Evolutionary conservation across 2,329 filamentous ascomycete species (phyloP).

Genomic region (Botryotinia narcissicola): DNA sequence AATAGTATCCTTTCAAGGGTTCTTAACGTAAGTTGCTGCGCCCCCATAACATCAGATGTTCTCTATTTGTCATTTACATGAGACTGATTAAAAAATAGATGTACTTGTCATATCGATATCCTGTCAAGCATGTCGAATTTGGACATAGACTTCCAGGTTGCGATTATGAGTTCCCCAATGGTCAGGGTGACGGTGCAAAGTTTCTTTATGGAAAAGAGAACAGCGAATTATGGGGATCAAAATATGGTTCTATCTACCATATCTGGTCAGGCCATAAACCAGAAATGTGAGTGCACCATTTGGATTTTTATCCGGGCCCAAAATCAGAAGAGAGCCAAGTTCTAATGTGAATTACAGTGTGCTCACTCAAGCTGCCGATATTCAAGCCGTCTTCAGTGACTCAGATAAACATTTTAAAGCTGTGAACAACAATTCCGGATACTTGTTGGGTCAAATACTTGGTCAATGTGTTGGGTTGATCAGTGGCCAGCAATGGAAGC

Average conservation of each 20-base stretch:
- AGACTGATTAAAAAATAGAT: conserved; percentile 3
- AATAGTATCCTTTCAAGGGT: conserved; percentile 1
- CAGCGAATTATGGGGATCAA: conserved; percentile 37
- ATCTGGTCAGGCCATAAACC: conserved; percentile 41
- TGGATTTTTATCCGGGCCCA: not conserved
- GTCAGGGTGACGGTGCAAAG: conserved; percentile 44
- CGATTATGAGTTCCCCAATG: conserved; percentile 41
- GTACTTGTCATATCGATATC: conserved; percentile 12
- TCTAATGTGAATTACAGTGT: conserved; percentile 35
- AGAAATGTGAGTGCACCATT: conserved; percentile 41
- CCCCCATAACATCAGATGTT: not conserved
- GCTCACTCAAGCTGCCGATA: conserved; percentile 39
- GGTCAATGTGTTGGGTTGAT: conserved; percentile 46
- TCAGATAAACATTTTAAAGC: conserved; percentile 47
- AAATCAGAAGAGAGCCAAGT: not conserved
- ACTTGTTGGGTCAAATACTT: conserved; percentile 41
- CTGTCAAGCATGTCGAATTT: conserved; percentile 15
- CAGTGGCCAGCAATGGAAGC: conserved; percentile 38
- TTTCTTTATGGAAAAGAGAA: conserved; percentile 42
- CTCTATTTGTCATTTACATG: not conserved
- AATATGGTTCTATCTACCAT: conserved; percentile 42
- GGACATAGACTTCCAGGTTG: conserved; percentile 26
- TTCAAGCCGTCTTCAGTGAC: conserved; percentile 44
- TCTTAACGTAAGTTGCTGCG: not conserved
- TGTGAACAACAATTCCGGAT: conserved; percentile 43